Evolutionary conservation across 2,329 filamentous ascomycete genomes (phyloP), one percentile per base, ranked within the genome.

Genomic region (Sporothrix dimorphospora): DNA sequence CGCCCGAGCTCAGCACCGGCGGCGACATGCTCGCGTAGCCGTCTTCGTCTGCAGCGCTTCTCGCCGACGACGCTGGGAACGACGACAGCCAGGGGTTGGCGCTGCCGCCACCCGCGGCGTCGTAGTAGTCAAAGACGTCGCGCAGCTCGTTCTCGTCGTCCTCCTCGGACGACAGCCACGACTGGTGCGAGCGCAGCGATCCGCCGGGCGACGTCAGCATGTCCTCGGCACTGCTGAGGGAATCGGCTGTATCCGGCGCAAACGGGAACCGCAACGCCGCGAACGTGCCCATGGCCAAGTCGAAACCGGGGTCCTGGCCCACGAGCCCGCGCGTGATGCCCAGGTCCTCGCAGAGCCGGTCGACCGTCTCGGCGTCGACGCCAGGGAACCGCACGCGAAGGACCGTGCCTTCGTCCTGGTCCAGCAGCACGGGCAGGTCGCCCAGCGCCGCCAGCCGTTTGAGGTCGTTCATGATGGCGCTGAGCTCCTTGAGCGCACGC

Each of bases 341-440:
- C 12, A 97, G 86, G 79, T 99, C 96, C 63, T 93, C 89, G 79
- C 94, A 98, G 0, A 99, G 86, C 3, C 86, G 85, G 78, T 97
- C 93, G 0, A 97, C 92, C 0, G 92, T 93, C 19, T 91, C 88
- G 0, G 90, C 90, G 77, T 98, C 95, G 74, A 96, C 94, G 3
- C 96, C 96, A 0, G 94, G 94, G 78, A 99, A 98, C 40, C 94
- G 91, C 1, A 98, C 90, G 45, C 94, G 90, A 4, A 98, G 83
- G 0, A 88, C 87, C 4, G 89, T 89, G 45, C 87, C 84, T 12
- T 38, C 9, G 16, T 24, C 57, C 3, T 27, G 24, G 51, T 93
- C 89, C 69, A 97, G 86, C 0, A 89, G 86, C 45, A 98, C 89
- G 0, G 95, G 94, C 24, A 99, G 83, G 78, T 98, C 94, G 1